Evolutionary conservation across 2,329 filamentous ascomycete species (phyloP).

Genomic region (Fusarium staphyleae): DNA sequence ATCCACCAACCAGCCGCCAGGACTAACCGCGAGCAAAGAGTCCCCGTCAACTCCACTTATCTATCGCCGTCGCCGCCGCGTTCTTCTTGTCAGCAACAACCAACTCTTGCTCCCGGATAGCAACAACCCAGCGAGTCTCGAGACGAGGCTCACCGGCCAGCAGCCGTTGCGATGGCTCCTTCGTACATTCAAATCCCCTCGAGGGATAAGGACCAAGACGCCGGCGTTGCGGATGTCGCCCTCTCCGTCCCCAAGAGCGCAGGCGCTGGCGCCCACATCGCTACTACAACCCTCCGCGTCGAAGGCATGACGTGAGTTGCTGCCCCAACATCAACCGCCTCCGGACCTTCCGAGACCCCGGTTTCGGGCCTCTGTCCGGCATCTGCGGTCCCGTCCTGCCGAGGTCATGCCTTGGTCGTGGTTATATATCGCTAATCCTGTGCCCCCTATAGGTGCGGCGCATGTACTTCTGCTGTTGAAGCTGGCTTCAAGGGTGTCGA

Average conservation of each 20-base stretch:
- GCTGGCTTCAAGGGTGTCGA: constrained; percentile 83
- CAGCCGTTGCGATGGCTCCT: constrained; percentile 56
- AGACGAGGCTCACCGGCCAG: constrained; percentile 29
- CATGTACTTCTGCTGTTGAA: constrained; percentile 96
- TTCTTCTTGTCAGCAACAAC: constrained; percentile 13
- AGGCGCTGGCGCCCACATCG: constrained; percentile 66
- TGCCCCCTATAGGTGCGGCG: constrained; percentile 73
- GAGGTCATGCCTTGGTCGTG: not conserved
- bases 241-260: constrained; percentile 44
- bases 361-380: constrained; percentile 8
- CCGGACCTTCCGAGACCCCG: constrained; percentile 31
- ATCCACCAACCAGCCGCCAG: constrained; percentile 19
- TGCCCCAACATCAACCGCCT: constrained; percentile 9
- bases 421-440: constrained; percentile 43
- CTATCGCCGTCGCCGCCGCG: not conserved
- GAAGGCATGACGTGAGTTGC: constrained; percentile 79
- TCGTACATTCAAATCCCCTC: constrained; percentile 56
- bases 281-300: constrained; percentile 88
- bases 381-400: constrained; percentile 1
- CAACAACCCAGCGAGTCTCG: constrained; percentile 45
- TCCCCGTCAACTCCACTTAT: constrained; percentile 20
- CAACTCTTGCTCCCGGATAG: constrained; percentile 19
- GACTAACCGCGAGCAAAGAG: constrained; percentile 26
- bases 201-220: constrained; percentile 49
- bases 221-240: constrained; percentile 11